Percentiles rank a stretch among this genome's conserved stretches.
Conservation (phyloP, 2,329 filamentous ascomycete genomes). For the Aspergillus nomiae region DNA sequence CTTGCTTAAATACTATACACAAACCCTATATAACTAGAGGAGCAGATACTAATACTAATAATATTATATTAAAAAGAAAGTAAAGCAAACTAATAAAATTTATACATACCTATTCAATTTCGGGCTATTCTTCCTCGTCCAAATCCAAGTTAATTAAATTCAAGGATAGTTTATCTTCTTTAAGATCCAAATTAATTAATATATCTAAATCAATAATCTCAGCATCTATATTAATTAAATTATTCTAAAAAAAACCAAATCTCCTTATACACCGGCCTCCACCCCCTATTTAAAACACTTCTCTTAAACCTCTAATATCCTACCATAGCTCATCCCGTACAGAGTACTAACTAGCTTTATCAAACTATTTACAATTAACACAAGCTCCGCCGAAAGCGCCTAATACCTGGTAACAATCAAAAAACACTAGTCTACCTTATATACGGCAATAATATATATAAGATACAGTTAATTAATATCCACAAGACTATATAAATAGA, state of each 20-base stretch:
- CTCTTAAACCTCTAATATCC: neutral
- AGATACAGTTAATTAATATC: neutral
- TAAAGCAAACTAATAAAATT: too few species aligned
- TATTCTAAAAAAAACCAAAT: conserved; percentile 4
- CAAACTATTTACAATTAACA: conserved; percentile 10
- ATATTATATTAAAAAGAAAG: too few species aligned
- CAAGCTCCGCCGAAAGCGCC: conserved; percentile 8
- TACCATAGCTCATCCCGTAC: neutral
- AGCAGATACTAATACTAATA: too few species aligned
- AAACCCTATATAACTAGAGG: too few species aligned
- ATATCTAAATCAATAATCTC: neutral
- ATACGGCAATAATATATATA: neutral
- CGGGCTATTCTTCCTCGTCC: too few species aligned
- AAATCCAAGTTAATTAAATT: too few species aligned
- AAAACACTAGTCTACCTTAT: neutral
- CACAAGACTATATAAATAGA: neutral
- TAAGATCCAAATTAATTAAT: conserved; percentile 9
- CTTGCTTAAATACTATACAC: too few species aligned
- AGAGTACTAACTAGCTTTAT: neutral
- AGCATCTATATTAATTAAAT: neutral
- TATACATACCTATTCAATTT: too few species aligned
- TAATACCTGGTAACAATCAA: neutral
- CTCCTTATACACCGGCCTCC: neutral
- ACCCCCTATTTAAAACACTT: neutral
- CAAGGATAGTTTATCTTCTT: too few species aligned